Percentiles rank a stretch among this genome's conserved stretches.
These are phyloP conservation scores for Camellia japonica DNA, from an alignment of 148 eudicot genomes.

Conservation along the genomic window DNA sequence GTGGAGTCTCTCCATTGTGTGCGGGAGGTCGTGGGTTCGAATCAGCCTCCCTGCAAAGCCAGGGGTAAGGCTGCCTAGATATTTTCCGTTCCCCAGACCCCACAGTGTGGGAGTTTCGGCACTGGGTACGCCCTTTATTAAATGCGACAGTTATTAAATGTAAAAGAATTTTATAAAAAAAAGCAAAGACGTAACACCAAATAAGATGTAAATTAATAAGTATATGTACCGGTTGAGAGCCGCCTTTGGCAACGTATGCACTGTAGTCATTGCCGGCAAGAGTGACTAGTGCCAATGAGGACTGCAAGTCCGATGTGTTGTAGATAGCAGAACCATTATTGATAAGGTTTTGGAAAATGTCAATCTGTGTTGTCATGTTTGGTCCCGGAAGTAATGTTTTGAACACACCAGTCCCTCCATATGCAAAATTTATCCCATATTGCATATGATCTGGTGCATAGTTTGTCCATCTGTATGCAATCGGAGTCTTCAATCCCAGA, in stretches of 20 bases:
- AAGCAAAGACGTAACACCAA: too few species aligned
- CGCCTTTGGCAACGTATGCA: constrained; percentile 27
- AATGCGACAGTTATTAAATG: too few species aligned
- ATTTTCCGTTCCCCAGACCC: too few species aligned
- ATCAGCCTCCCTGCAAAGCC: too few species aligned
- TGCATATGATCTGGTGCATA: background rate
- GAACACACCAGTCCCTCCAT: constrained; percentile 77
- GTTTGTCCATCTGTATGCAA: constrained; percentile 26
- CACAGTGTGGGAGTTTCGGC: too few species aligned
- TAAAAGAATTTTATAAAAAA: too few species aligned
- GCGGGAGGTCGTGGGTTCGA: too few species aligned
- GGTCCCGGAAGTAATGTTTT: constrained; percentile 43
- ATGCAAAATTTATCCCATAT: constrained; percentile 69
- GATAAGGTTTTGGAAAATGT: constrained; percentile 41
- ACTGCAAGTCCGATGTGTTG: constrained; percentile 33
- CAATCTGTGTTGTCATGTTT: constrained; percentile 82
- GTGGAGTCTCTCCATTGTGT: too few species aligned
- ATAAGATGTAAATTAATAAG: too few species aligned
- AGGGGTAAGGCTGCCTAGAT: too few species aligned
- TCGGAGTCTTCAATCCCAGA: constrained; percentile 23
- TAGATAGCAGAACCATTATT: constrained; percentile 20
- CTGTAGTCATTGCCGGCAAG: constrained; percentile 79
- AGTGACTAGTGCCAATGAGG: constrained; percentile 46
- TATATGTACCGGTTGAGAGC: constrained; percentile 10
- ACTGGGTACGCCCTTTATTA: too few species aligned